A percentile compares a stretch with the other conserved stretches of the same genome.
Evolutionary conservation across 768 basidiomycete species (phyloP).

Genomic region (Boletus fagicola): DNA sequence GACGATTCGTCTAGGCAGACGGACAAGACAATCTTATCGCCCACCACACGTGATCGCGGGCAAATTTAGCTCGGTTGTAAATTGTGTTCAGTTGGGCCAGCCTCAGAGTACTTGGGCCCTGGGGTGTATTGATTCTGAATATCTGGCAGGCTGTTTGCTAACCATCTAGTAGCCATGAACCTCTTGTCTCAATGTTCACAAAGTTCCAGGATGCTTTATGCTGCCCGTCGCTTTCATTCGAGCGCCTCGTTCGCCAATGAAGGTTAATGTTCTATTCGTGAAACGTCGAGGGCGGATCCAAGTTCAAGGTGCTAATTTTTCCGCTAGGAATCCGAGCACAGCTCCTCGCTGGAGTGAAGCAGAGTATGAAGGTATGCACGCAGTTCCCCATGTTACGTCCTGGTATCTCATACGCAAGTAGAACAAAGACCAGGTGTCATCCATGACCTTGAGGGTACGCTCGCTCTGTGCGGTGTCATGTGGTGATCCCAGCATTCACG

Average conservation of each 20-base stretch:
- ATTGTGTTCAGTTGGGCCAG: background rate
- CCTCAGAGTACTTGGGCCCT: too few species aligned
- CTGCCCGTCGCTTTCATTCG: constrained; percentile 13
- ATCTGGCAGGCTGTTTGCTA: background rate
- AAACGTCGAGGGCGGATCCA: background rate
- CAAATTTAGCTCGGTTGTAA: background rate
- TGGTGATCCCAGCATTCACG: background rate
- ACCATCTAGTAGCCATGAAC: constrained; percentile 12
- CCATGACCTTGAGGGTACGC: constrained; percentile 58
- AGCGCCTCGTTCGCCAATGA: constrained; percentile 14
- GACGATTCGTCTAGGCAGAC: too few species aligned
- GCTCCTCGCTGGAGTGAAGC: constrained; percentile 55
- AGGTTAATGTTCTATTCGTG: constrained; percentile 16
- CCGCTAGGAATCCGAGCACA: constrained; percentile 50
- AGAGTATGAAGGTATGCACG: constrained; percentile 64
- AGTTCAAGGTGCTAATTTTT: background rate
- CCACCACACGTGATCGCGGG: constrained; percentile 19
- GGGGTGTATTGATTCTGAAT: too few species aligned
- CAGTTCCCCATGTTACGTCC: background rate
- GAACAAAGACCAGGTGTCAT: constrained; percentile 55
- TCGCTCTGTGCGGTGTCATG: background rate
- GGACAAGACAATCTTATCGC: constrained; percentile 9
- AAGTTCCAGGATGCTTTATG: constrained; percentile 2
- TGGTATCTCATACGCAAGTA: constrained; percentile 27
- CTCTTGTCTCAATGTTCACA: constrained; percentile 12